Base-by-base conservation (phyloP, 2,329 filamentous ascomycete species). In the Fusarium sp. region DNA sequence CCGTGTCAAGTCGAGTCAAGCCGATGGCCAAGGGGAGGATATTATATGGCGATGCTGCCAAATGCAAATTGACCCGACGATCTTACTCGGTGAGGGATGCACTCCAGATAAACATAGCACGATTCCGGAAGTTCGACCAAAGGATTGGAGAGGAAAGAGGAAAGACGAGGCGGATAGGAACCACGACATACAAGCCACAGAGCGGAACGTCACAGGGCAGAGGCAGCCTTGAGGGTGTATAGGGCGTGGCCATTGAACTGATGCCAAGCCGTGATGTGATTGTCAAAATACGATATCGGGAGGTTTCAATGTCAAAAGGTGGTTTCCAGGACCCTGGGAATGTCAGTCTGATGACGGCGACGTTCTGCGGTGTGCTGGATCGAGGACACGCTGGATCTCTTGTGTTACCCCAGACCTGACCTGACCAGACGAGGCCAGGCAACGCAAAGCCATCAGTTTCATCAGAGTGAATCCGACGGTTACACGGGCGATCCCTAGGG, bases 341-440 rank as follows among this genome's bases (percentile, higher is more conserved):
- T 51, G 61, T 59, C 40, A 44, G 40, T 14, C 66, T 64, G 56
- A 70, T 66, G 18, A 53, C 56, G 38, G 62, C 61, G 58, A 42
- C 59, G 66, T 53, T 60, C 40, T 54, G 61, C 56, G 53, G 65
- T 23, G 59, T 72, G 70, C 73, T 72, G 72, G 68, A 74, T 74
- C 73, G 65, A 61, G 49, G 58, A 51, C 58, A 67, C 65, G 59
- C 65, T 53, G 63, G 64, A 74, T 75, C 71, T 73, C 64, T 58
- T 38, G 71, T 75, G 54, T n/a, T 62, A 74, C 71, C 60, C 51
- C 46, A 62, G 20, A 33, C 34, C 25, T 31, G 29, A 31, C 29
- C 29, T 11, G 29, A 31, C 34, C 4, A 16, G n/a, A 40, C 34
- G 10, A 31, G 29, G 29, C 29, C 10, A 31, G 29, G 29, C 29